These are phyloP conservation scores for Cicer arietinum DNA, from an alignment of 306 rosid species.

Conservation along the genomic window DNA sequence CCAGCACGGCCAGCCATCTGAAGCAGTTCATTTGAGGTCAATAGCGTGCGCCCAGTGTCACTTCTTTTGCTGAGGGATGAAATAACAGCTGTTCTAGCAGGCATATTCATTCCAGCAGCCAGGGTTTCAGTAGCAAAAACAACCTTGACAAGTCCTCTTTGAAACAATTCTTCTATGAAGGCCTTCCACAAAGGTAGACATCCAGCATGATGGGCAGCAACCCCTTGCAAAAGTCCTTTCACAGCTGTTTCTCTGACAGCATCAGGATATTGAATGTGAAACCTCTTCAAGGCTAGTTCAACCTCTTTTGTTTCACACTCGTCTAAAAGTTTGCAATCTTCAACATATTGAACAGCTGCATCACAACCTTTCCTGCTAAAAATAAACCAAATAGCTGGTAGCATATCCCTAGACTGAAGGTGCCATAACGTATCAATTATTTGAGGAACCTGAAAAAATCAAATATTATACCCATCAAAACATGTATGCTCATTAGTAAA, in stretches of 20 bases:
- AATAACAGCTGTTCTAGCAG: conserved; percentile 92
- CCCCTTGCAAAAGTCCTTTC: conserved; percentile 85
- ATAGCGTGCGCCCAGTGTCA: conserved; percentile 68
- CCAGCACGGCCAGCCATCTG: conserved; percentile 99
- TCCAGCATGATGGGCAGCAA: conserved; percentile 98
- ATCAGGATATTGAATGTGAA: conserved; percentile 86
- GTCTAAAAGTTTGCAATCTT: conserved; percentile 78
- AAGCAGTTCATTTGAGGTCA: conserved; percentile 88
- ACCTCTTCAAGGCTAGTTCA: conserved; percentile 85
- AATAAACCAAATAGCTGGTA: conserved; percentile 97
- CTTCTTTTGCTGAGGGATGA: conserved; percentile 88
- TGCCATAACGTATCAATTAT: conserved; percentile 82
- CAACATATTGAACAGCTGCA: conserved; percentile 86
- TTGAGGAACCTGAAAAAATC: conserved; percentile 84
- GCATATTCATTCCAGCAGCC: conserved; percentile 99
- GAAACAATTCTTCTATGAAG: conserved; percentile 91
- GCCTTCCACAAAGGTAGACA: conserved; percentile 97
- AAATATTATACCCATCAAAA: conserved; percentile 33
- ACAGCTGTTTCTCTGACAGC: conserved; percentile 89
- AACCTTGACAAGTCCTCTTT: conserved; percentile 92
- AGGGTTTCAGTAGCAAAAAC: conserved; percentile 98
- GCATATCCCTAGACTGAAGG: conserved; percentile 82
- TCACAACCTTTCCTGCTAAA: conserved; percentile 99
- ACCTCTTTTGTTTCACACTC: conserved; percentile 87
- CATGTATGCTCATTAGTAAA: conserved; percentile 22